Percentiles rank a stretch among this genome's conserved stretches.
Conservation (phyloP, 306 rosid species). For the Bauhinia variegata region DNA sequence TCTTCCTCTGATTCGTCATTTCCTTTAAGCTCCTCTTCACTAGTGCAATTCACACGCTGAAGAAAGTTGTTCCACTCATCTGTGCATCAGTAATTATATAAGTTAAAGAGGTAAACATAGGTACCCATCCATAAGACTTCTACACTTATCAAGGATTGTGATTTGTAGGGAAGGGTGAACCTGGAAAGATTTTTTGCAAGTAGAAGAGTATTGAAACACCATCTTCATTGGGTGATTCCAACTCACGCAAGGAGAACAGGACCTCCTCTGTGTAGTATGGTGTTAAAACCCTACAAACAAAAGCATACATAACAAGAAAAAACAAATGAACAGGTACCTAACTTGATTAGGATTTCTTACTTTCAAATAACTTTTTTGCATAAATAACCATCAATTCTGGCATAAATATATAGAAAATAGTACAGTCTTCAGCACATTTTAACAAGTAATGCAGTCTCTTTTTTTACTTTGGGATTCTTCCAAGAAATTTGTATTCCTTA, state of each 20-base stretch:
- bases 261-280: constrained; percentile 96
- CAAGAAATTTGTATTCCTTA: constrained; percentile 5
- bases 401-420: not conserved
- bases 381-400: not conserved
- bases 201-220: constrained; percentile 96
- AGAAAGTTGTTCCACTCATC: constrained; percentile 98
- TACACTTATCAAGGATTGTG: constrained; percentile 3
- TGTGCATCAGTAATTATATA: constrained; percentile 40
- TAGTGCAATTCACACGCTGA: constrained; percentile 57
- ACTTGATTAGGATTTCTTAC: constrained; percentile 1
- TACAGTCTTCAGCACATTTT: constrained; percentile 18
- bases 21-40: constrained; percentile 77
- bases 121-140: constrained; percentile 19
- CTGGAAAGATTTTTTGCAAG: constrained; percentile 94
- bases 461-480: constrained; percentile 12
- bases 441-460: constrained; percentile 6
- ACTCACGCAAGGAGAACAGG: constrained; percentile 76
- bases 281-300: constrained; percentile 75
- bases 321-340: constrained; percentile 5
- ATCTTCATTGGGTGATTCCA: constrained; percentile 85
- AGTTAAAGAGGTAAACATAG: constrained; percentile 14
- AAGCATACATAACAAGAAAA: constrained; percentile 22
- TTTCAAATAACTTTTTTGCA: no score
- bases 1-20: constrained; percentile 74
- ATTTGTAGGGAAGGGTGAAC: constrained; percentile 41